These are phyloP conservation scores for Lagenaria siceraria DNA, from an alignment of 306 rosid species.

Conservation along the genomic window DNA sequence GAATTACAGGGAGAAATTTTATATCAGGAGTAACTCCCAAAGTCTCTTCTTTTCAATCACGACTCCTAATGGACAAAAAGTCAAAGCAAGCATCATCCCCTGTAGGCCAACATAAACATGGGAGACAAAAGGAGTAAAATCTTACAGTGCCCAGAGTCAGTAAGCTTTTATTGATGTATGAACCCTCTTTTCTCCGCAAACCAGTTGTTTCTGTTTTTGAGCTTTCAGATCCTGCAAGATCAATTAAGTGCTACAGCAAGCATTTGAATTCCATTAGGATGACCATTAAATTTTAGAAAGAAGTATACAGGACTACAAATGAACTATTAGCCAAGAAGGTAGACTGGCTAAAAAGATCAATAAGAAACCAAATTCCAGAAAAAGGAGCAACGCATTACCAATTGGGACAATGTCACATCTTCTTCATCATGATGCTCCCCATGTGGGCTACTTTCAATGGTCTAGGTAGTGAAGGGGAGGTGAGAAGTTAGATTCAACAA, in stretches of 20 bases:
- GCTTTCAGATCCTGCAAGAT: slow-evolving; percentile 94
- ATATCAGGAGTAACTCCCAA: neutral
- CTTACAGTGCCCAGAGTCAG: slow-evolving; percentile 89
- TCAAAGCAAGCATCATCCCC: neutral
- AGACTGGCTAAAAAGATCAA: neutral
- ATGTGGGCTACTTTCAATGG: slow-evolving; percentile 65
- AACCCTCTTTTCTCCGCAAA: slow-evolving; percentile 78
- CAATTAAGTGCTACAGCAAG: slow-evolving; percentile 74
- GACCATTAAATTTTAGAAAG: slow-evolving; percentile 1
- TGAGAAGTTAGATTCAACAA: neutral
- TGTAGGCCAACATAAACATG: neutral
- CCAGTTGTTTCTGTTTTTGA: slow-evolving; percentile 88
- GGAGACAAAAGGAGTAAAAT: slow-evolving; percentile 4
- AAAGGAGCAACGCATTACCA: slow-evolving; percentile 30
- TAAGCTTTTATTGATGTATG: slow-evolving; percentile 79
- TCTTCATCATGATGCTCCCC: slow-evolving; percentile 64
- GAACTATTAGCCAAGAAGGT: slow-evolving; percentile 2
- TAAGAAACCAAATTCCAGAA: slow-evolving; percentile 6
- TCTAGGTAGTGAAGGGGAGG: slow-evolving; percentile 31
- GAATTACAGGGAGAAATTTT: neutral
- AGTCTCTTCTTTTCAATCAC: neutral
- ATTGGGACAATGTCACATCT: slow-evolving; percentile 67
- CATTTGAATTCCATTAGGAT: slow-evolving; percentile 9
- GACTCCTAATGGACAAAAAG: neutral
- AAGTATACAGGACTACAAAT: neutral